Conservation (phyloP, 495 filamentous ascomycete genomes). For the Xylaria palmicola region DNA sequence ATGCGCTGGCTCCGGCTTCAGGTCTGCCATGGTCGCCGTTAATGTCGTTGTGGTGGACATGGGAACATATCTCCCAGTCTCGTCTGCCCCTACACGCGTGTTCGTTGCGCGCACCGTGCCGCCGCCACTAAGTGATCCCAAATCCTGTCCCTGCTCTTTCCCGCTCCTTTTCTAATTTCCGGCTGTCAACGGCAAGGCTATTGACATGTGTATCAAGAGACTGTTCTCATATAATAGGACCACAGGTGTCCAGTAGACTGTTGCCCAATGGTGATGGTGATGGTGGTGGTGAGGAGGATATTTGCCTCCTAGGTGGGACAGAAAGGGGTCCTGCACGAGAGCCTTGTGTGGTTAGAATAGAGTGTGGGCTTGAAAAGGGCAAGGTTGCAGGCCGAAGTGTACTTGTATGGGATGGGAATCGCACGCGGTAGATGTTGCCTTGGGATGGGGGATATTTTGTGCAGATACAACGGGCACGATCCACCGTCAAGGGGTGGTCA, state of each 20-base stretch:
- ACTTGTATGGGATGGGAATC: constrained; percentile 48
- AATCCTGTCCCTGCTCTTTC: constrained; percentile 1
- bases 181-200: constrained; percentile 1
- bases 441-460: constrained; percentile 49
- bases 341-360: constrained; percentile 41
- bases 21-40: constrained; percentile 55
- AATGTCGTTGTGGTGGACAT: constrained; percentile 56
- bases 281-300: constrained; percentile 2
- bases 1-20: constrained; percentile 52
- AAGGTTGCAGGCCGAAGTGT: constrained; percentile 47
- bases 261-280: constrained; percentile 1
- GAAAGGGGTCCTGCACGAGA: constrained; percentile 27
- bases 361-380: constrained; percentile 37
- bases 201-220: background rate
- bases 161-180: background rate
- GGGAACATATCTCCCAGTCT: constrained; percentile 42
- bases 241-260: constrained; percentile 1
- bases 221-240: background rate
- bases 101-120: constrained; percentile 22
- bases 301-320: constrained; percentile 15
- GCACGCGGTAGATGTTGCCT: constrained; percentile 43
- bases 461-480: constrained; percentile 49
- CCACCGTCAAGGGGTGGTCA: constrained; percentile 40
- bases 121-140: constrained; percentile 21
- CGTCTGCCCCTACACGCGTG: constrained; percentile 1